Base-by-base conservation (phyloP, 805 yeast genomes). In the Candida anglica region DNA sequence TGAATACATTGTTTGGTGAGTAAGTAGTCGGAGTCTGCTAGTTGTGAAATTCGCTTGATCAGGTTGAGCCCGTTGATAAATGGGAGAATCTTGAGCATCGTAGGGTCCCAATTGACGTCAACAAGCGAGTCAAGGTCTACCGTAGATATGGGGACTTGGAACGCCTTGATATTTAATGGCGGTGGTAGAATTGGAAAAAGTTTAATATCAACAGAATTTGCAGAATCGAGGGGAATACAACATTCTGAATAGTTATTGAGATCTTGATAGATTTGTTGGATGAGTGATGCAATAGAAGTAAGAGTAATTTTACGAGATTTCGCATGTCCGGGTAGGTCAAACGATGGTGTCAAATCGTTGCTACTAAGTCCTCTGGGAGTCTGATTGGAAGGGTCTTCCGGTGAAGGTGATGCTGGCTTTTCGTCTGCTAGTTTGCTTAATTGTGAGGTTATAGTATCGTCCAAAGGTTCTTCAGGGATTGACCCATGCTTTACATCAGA, bases 91-190 rank as follows among this genome's bases (percentile, higher is more conserved):
- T 84, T 81, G 29, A 87, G 67, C 93, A 93, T 83, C 2, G 98
- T 91, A 1, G 97, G 97, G 57, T 93, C 98, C 97, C 98, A 93
- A 48, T 85, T 82, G 6, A 85, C 82, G 56, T 93, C 98, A 27
- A 86, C 80, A 41, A 93, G 66, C 24, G 74, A 63, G 19, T 72
- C 71, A 21, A 93, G 62, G 33, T 79, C 78, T 1, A 93, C 95
- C 0, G 91, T 81, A n/a, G 94, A 77, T 4, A 89, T 76, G 0
- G 98, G 98, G 1, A 93, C 99, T 55, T 91, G 95, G 47, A 69
- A 85, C 0, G 94, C 77, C 32, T 79, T 69, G 15, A 93, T 63
- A 30, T 75, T 75, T 0, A 89, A 81, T 3, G 88, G 78, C 1
- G 91, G 96, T 2, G 89, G 85, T 22, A 83, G 64, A n/a, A 86